A percentile compares a stretch with the other conserved stretches of the same genome.
phyloP scores from a whole-genome alignment of 2,329 filamentous ascomycete species.

The Colletotrichum brevisporum region DNA sequence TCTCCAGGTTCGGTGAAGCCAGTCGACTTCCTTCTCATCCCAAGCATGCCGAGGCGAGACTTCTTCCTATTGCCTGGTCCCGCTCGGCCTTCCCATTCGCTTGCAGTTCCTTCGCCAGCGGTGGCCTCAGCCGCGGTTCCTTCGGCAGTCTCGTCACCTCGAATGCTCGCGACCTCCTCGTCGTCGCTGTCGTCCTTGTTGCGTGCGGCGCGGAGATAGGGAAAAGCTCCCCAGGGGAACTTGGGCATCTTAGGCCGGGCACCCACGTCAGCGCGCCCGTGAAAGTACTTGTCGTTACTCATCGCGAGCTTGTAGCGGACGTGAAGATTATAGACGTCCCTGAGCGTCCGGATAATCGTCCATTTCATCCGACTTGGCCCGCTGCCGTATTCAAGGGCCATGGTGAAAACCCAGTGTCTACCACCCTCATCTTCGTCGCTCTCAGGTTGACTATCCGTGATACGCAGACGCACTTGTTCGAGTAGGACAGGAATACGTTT shows the following conservation, averaged over 20 bases:
- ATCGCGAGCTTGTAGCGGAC: constrained; percentile 92
- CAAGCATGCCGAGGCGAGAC: constrained; percentile 68
- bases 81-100: constrained; percentile 48
- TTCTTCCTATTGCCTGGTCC: constrained; percentile 55
- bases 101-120: constrained; percentile 65
- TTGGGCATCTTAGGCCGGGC: constrained; percentile 85
- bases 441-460: constrained; percentile 82
- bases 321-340: constrained; percentile 93
- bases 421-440: constrained; percentile 67
- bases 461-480: constrained; percentile 91
- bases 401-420: constrained; percentile 88
- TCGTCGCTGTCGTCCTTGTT: constrained; percentile 87
- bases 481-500: constrained; percentile 94
- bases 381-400: constrained; percentile 96
- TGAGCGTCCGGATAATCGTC: constrained; percentile 88
- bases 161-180: constrained; percentile 66
- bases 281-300: constrained; percentile 85
- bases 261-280: constrained; percentile 75
- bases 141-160: constrained; percentile 61
- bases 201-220: constrained; percentile 86
- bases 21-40: constrained; percentile 68
- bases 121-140: constrained; percentile 61
- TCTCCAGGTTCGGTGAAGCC: constrained; percentile 63
- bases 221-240: constrained; percentile 91
- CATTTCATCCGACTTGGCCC: constrained; percentile 97